Base-by-base conservation (phyloP, 495 filamentous ascomycete species). In the Annulohypoxylon nitens region DNA sequence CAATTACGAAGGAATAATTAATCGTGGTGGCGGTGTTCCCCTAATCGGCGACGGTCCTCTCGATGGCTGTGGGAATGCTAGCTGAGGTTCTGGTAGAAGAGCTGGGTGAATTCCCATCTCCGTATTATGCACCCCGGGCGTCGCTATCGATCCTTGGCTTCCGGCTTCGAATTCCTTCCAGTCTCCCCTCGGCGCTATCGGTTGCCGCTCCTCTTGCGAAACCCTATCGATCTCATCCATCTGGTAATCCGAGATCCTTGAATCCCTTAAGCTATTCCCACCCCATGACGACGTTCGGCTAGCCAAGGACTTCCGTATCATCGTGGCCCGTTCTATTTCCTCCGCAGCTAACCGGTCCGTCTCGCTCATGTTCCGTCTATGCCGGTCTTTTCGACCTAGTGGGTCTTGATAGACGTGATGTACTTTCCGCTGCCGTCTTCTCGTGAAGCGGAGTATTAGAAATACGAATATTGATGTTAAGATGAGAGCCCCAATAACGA, bases 221-320 rank as follows among this genome's bases (percentile, higher is more conserved):
- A 67, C 55, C 4, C 53, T 61, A 26, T 67, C 60, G 18, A 64
- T 20, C 12, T 55, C 65, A 3, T 69, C 55, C 39, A 61, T 25
- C 23, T 39, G 34, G 11, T 64, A 64, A 7, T 54, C 50, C 43
- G 68, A 53, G 2, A 34, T 39, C 2, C 50, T 11, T 0, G 59
- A 47, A 0, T 12, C 26, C 30, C 48, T 59, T 1, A 43, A 39
- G 54, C 30, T 75, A 8, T 18, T 43, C 11, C n/a, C 36, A 18
- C 36, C 57, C 33, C 75, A 66, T 26, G 71, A 70, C 14, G 76
- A 79, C 0, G 78, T 78, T 25, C 84, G 79, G 14, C 69, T 81
- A 18, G 82, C 82, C 1, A 85, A 73, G 0, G 84, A 86, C 68
- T 86, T 86, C 26, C 82, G 79, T 61, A 86, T 86, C 75, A 86